Evolutionary conservation across 352 stramenopile genomes (phyloP), one percentile per base, ranked within the genome.

Genomic region (Phytophthora pisi): DNA sequence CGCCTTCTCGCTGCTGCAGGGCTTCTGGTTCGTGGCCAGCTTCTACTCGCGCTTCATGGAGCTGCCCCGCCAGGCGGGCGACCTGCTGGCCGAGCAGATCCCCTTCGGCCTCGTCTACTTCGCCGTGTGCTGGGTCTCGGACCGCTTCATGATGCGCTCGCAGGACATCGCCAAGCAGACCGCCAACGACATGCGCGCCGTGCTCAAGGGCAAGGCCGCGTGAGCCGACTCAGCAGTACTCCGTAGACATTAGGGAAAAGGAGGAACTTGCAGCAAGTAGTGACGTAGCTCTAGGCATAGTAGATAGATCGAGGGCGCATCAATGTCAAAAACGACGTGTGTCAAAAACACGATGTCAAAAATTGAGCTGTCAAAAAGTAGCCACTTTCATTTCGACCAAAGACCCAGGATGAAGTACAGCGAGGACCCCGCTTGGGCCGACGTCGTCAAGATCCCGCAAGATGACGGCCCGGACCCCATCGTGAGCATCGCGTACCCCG

Each of bases 361-460:
- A 31, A 31, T 31, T 31, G 28, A 7, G 5, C 7, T 31, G 28
- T 31, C 28, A 7, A 31, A 31, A 31, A 31, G 9, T 7, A 31
- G 18, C 8, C 42, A 49, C 42, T 49, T 49, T 5, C n/a, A 49
- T 49, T 23, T 23, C 42, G 16, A 24, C 18, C 16, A 8, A 6
- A 47, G 15, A 28, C 10, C 2, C 20, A 20, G 20, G 20, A 88
- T 85, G 81, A 63, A 72, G 57, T 93, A 91, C 62, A 76, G 77
- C 51, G 78, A 91, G 36, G 81, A 93, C 60, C 82, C 83, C 0
- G 64, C 46, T 46, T 96, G 88, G 88, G 79, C 81, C n/a, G 88
- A 96, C 62, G 86, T 96, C 69, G 70, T 68, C 62, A 92, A 91
- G 65, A 86, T 96, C 67, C 79, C 86, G 45, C 88, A 96, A 68